Base-by-base conservation (phyloP, 1,284 basidiomycete genomes). In the Ganoderma boninense region DNA sequence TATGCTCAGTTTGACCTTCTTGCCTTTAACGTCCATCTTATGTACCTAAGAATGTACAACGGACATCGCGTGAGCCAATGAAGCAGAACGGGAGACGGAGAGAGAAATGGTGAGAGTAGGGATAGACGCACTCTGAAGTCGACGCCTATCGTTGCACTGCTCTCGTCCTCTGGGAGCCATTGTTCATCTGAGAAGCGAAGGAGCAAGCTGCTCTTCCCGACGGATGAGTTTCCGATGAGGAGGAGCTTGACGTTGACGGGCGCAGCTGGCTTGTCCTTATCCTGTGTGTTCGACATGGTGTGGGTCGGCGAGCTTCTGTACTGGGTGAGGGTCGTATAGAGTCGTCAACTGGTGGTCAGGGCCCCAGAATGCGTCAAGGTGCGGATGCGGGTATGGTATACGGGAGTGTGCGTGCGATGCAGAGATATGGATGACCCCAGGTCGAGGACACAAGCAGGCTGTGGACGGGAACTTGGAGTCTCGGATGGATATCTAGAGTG, bases 121-220 rank as follows among this genome's bases (percentile, higher is more conserved):
- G 38, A 54, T 43, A 29, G 20, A 85, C 91, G 79, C 80, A 92
- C 92, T 72, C 93, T 84, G 81, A 93, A 94, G 79, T 94, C 93
- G 0, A 95, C 92, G 14, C 94, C 95, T 77, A 98, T 98, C n/a
- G 97, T 98, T 32, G 97, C 96, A 68, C 92, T 94, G 57, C 94
- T 92, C 83, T 99, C 97, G 78, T 99, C 97, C 77, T 98, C 95
- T 29, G 95, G 92, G 42, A 99, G 84, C 90, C 97, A 99, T 76
- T 96, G 95, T 82, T 98, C 95, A 79, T 99, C 97, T 4, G 97
- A 97, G 86, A 98, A 99, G 7, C 97, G 89, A 6, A 99, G 85
- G 0, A 99, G 83, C 8, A 99, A 85, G 71, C 95, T 97, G 71
- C 95, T 95, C 87, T 94, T 93, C 76, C 97, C 97, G n/a, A 98